phyloP scores from a whole-genome alignment of 495 filamentous ascomycete genomes.

The Aspergillus affinis region DNA sequence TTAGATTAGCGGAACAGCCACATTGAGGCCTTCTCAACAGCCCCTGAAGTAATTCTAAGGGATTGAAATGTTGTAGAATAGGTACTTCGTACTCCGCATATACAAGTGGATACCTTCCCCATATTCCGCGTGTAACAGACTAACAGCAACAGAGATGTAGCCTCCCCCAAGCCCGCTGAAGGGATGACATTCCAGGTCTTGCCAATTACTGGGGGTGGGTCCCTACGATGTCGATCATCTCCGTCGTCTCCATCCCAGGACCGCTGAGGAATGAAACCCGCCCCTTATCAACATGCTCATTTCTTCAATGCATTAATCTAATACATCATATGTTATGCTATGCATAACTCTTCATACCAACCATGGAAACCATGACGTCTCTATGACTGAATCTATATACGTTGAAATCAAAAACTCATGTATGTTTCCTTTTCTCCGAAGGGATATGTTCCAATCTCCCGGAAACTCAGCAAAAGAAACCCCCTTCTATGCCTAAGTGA shows the following conservation, averaged over 20 bases:
- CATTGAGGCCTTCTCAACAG: not conserved
- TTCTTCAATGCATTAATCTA: not conserved
- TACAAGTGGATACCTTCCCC: not conserved
- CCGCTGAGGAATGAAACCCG: not conserved
- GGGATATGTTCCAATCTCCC: not conserved
- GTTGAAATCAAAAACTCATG: not conserved
- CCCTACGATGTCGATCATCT: not conserved
- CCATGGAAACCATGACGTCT: not conserved
- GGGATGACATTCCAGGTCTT: not conserved
- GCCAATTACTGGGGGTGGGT: not conserved
- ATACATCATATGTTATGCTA: not conserved
- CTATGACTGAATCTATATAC: not conserved
- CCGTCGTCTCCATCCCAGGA: not conserved
- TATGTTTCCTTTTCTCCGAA: not conserved
- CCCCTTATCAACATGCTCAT: not conserved
- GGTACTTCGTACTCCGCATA: too few species aligned
- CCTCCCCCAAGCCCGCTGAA: not conserved
- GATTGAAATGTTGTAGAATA: not conserved
- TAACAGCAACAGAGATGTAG: not conserved
- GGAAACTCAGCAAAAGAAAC: not conserved
- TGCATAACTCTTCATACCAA: not conserved
- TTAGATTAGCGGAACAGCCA: not conserved
- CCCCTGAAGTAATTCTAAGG: not conserved
- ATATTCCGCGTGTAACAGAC: not conserved
- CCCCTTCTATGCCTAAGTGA: conserved; percentile 19